Conservation (phyloP, 2,329 filamentous ascomycete genomes). For the Xylaria sp. region DNA sequence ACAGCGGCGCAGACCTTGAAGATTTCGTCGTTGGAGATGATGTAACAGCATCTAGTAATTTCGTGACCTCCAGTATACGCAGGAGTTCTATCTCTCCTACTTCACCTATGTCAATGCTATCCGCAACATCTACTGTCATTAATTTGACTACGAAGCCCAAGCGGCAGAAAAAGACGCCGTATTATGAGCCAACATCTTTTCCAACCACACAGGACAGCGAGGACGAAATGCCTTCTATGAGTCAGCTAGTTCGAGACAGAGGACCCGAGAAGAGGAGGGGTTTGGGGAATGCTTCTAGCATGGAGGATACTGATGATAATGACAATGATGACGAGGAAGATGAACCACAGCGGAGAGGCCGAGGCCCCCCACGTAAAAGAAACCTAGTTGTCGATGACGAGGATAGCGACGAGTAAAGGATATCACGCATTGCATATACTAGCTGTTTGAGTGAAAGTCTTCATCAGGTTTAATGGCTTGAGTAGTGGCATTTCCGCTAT, state of each 20-base stretch:
- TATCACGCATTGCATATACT: constrained; percentile 11
- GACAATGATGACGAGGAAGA: constrained; percentile 16
- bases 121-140: constrained; percentile 27
- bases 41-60: constrained; percentile 38
- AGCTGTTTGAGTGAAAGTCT: constrained; percentile 1
- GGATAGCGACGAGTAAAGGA: constrained; percentile 25
- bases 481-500: background rate
- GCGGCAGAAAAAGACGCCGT: constrained; percentile 23
- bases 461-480: background rate
- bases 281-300: background rate
- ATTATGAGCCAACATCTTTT: constrained; percentile 34
- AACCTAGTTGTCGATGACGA: constrained; percentile 23
- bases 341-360: background rate
- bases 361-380: constrained; percentile 17
- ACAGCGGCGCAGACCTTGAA: constrained; percentile 41
- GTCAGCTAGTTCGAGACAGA: constrained; percentile 34
- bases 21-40: constrained; percentile 43
- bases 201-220: constrained; percentile 33
- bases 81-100: constrained; percentile 31
- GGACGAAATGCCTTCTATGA: constrained; percentile 40
- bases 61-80: constrained; percentile 35
- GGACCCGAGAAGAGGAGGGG: background rate
- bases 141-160: constrained; percentile 8
- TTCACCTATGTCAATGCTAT: constrained; percentile 33
- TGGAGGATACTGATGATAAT: constrained; percentile 9